Evolutionary conservation across 306 rosid genomes (phyloP).

Genomic region (Albizia julibrissin): DNA sequence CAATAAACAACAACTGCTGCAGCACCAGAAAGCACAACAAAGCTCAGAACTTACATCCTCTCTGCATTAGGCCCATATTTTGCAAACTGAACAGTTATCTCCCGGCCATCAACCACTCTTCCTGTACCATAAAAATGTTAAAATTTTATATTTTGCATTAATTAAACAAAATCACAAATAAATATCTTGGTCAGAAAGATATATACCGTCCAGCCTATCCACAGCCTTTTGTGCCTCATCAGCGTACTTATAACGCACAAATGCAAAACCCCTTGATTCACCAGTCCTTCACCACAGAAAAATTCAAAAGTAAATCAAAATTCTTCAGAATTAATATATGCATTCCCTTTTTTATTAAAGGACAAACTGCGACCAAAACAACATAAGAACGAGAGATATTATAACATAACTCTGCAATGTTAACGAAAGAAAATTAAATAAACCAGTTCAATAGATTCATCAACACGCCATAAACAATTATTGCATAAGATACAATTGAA

Average conservation of each 20-base stretch:
- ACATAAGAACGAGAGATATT: neutral
- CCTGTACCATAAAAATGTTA: constrained; percentile 41
- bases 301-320: neutral
- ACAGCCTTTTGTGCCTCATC: constrained; percentile 92
- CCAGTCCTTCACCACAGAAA: constrained; percentile 58
- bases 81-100: constrained; percentile 92
- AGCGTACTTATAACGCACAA: constrained; percentile 89
- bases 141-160: neutral
- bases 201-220: constrained; percentile 80
- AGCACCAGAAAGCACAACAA: neutral
- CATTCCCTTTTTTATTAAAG: neutral
- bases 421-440: neutral
- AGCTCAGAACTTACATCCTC: constrained; percentile 64
- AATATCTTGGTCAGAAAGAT: neutral
- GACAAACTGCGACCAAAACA: neutral
- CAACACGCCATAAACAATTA: neutral
- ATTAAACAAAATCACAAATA: neutral
- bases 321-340: neutral
- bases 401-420: neutral
- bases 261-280: constrained; percentile 91
- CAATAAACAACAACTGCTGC: neutral
- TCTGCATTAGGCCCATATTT: constrained; percentile 95
- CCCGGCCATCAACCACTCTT: constrained; percentile 90
- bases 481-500: neutral
- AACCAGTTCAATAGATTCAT: neutral